Percentiles rank a stretch among this genome's conserved stretches.
Evolutionary conservation across 2,329 filamentous ascomycete species (phyloP).

Genomic region (Fusarium buharicum): DNA sequence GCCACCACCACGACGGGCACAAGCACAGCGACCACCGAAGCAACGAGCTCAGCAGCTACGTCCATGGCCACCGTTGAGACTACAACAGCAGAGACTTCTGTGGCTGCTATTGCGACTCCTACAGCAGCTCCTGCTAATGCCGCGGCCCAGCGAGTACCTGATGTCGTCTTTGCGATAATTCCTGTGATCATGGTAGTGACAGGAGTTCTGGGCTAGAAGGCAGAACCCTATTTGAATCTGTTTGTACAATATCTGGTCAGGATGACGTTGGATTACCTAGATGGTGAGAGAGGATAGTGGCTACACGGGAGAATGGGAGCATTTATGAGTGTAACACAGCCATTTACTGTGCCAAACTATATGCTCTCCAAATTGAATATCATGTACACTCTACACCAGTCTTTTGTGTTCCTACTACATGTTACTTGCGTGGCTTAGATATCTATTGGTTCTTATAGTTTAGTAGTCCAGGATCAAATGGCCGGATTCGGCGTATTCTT

Average conservation of each 20-base stretch:
- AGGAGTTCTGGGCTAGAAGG: background rate
- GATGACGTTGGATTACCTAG: no score
- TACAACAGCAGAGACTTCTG: background rate
- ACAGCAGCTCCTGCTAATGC: slow-evolving; percentile 18
- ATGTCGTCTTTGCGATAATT: slow-evolving; percentile 7
- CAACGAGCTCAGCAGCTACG: slow-evolving; percentile 10
- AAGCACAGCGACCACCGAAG: slow-evolving; percentile 8
- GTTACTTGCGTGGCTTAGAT: no score
- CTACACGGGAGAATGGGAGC: background rate
- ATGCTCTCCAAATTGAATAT: no score
- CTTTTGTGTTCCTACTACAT: no score
- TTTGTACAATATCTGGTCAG: no score
- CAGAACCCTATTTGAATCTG: no score
- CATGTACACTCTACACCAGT: no score
- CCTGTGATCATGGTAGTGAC: slow-evolving; percentile 16
- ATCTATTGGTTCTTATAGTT: no score
- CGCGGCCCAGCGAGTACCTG: slow-evolving; percentile 23
- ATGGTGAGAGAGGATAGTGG: background rate
- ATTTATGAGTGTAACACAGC: no score
- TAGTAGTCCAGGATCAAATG: no score
- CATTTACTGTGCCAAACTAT: no score
- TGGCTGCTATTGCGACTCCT: slow-evolving; percentile 2
- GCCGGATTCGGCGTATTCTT: no score
- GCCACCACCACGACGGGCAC: slow-evolving; percentile 10
- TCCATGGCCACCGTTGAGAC: background rate